Percentiles rank a stretch among this genome's conserved stretches.
Evolutionary conservation across 2,329 filamentous ascomycete genomes (phyloP).

Genomic region (Ilyonectria mors-panacis): DNA sequence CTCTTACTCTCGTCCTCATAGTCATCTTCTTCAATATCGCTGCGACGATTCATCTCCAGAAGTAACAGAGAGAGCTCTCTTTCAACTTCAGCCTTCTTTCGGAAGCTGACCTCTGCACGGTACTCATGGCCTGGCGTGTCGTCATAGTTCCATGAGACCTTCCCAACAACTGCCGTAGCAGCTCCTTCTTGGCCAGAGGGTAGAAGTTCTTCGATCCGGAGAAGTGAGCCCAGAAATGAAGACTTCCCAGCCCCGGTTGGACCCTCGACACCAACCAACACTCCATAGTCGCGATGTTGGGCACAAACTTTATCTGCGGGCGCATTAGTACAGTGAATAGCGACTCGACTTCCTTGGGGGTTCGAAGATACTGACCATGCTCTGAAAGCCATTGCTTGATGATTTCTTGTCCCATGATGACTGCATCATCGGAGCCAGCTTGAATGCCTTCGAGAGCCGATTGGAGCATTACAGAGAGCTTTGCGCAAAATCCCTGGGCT

Average conservation of each 20-base stretch:
- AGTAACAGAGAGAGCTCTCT: slow-evolving; percentile 37
- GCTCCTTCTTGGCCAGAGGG: slow-evolving; percentile 50
- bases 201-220: slow-evolving; percentile 43
- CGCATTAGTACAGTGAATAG: background rate
- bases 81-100: slow-evolving; percentile 23
- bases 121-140: slow-evolving; percentile 29
- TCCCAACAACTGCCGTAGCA: slow-evolving; percentile 47
- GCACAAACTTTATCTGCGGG: background rate
- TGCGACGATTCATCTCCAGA: slow-evolving; percentile 14
- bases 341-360: too few species aligned
- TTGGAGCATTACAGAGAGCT: background rate
- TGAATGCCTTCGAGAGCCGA: background rate
- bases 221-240: slow-evolving; percentile 20
- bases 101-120: slow-evolving; percentile 45
- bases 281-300: background rate
- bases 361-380: background rate
- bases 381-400: slow-evolving; percentile 20
- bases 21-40: background rate
- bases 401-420: slow-evolving; percentile 13
- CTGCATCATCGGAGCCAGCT: background rate
- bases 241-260: slow-evolving; percentile 38
- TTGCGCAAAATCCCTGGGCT: background rate
- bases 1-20: slow-evolving; percentile 35
- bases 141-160: slow-evolving; percentile 47
- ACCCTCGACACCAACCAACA: slow-evolving; percentile 35